A percentile compares a stretch with the other conserved stretches of the same genome.
phyloP scores from a whole-genome alignment of 352 stramenopile species.

The Phytophthora pistaciae region DNA sequence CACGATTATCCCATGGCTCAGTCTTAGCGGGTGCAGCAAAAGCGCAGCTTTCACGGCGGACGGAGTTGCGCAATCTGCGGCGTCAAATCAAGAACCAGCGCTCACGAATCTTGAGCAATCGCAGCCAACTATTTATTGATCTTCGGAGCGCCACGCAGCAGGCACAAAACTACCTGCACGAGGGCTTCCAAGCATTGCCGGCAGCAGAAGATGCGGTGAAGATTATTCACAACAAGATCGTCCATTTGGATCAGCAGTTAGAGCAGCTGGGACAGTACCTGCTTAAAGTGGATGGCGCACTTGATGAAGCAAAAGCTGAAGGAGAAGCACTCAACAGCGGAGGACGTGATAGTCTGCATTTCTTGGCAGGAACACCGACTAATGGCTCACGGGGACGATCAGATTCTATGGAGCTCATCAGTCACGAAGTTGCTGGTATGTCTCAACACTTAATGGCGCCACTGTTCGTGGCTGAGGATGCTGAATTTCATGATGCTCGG shows the following conservation, averaged over 20 bases:
- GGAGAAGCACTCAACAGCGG: constrained; percentile 51
- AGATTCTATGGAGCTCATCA: constrained; percentile 67
- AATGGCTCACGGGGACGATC: constrained; percentile 37
- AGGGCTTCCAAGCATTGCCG: constrained; percentile 80
- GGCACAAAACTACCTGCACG: constrained; percentile 86
- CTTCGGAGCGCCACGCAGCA: constrained; percentile 85
- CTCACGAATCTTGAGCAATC: constrained; percentile 82
- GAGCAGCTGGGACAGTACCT: constrained; percentile 71
- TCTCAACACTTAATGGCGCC: constrained; percentile 81
- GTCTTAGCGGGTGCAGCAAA: constrained; percentile 55
- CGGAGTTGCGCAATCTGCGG: constrained; percentile 75
- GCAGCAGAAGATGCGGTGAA: constrained; percentile 83
- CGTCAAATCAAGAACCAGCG: constrained; percentile 87
- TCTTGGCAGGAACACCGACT: constrained; percentile 46
- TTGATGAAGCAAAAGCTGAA: constrained; percentile 74
- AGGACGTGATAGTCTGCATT: constrained; percentile 70
- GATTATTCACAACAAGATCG: constrained; percentile 86
- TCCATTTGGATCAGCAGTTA: constrained; percentile 78
- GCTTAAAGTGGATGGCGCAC: constrained; percentile 77
- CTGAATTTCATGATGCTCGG: constrained; percentile 86
- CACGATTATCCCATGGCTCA: constrained; percentile 47
- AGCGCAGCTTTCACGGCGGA: constrained; percentile 66
- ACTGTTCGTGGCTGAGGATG: constrained; percentile 83
- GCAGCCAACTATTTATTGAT: constrained; percentile 84
- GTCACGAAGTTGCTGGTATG: constrained; percentile 70